Evolutionary conservation across 2,329 filamentous ascomycete genomes (phyloP), one percentile per base, ranked within the genome.

Genomic region (Elsinoe necatrix): DNA sequence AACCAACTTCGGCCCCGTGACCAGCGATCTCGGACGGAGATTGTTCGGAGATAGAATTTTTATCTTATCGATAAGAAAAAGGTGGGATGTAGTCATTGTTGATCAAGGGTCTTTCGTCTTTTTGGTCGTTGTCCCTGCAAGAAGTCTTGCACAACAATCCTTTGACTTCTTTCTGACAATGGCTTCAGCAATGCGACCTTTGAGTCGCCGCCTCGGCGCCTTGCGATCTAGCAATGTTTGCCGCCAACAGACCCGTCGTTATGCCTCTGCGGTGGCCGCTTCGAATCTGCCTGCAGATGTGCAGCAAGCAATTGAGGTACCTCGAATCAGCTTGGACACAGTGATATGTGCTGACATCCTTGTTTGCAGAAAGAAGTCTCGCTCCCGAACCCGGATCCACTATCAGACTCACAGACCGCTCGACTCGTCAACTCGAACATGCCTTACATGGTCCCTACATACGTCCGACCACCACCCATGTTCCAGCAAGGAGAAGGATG

Each of bases 401-500:
- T 83, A 12, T 65, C 80, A 48, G 85, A 89, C 71, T 93, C 89
- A 0, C 75, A 82, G 64, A 95, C 88, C 62, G 81, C 83, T 31
- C 79, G 83, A 27, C 80, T 95, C 59, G 82, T 95, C 62, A 79
- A 82, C 63, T 82, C 88, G 60, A 84, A 90, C 65, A 80, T 84
- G 29, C 86, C 87, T 2, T 97, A 84, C 73, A 97, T 98, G 92
- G 87, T 98, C 25, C 86, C 90, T 1, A 98, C 93, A 55, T 98
- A 98, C 72, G 84, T 89, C 54, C 88, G 93, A 23, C 92, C 93
- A 50, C 80, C 87, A 43, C 89, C 90, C 1, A 87, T 97, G 67
- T 96, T 98, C 71, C 83, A 90, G 58, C 87, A 85, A 69, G 93
- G 91, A 61, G 77, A 89, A 68, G 93, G 93, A 1, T 90, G 86